A percentile compares a stretch with the other conserved stretches of the same genome.
Conservation (phyloP, 1,284 basidiomycete species). For the Puccinia coronata region DNA sequence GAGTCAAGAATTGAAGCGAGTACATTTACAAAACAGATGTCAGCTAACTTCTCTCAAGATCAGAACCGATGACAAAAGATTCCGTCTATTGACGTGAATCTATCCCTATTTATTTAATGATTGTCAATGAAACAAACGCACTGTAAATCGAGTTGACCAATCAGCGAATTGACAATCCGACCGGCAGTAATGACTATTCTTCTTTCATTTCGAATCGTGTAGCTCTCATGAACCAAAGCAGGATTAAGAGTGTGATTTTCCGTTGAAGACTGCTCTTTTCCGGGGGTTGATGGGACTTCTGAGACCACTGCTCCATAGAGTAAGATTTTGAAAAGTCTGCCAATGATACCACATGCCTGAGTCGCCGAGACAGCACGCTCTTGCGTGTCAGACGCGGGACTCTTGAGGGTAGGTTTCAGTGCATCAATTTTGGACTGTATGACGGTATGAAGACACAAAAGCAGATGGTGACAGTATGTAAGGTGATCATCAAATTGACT, state of each 20-base stretch:
- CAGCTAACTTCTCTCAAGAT: slow-evolving; percentile 50
- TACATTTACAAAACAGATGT: slow-evolving; percentile 32
- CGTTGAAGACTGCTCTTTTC: not conserved
- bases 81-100: not conserved
- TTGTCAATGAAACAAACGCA: slow-evolving; percentile 58
- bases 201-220: slow-evolving; percentile 30
- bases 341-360: slow-evolving; percentile 29
- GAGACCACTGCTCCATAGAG: not conserved
- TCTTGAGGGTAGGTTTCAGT: not conserved
- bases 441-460: slow-evolving; percentile 37
- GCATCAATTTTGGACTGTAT: slow-evolving; percentile 31
- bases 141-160: slow-evolving; percentile 68
- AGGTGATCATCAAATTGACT: slow-evolving; percentile 20
- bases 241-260: not conserved
- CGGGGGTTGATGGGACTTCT: not conserved
- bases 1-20: slow-evolving; percentile 60
- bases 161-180: slow-evolving; percentile 69
- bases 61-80: not conserved
- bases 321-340: slow-evolving; percentile 25
- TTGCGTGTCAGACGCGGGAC: not conserved
- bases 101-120: not conserved
- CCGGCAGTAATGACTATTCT: slow-evolving; percentile 67
- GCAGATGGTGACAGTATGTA: slow-evolving; percentile 34
- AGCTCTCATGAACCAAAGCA: not conserved
- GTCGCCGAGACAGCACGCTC: not conserved